phyloP scores from a whole-genome alignment of 2,329 filamentous ascomycete genomes.

The Penicillium brevicompactum region DNA sequence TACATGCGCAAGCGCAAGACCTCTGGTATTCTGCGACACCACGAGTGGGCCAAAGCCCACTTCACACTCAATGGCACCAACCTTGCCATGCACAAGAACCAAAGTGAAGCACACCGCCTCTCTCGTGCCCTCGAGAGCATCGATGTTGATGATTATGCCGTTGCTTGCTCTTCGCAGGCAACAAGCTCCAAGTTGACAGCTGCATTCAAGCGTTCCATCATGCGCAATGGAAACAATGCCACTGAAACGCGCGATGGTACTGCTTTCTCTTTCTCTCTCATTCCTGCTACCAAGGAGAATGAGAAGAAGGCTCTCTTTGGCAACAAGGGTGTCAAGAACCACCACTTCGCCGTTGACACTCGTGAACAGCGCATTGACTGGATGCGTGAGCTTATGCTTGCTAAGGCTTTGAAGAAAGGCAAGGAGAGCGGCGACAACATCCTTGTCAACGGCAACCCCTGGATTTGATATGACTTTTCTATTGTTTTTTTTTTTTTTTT shows the following conservation, averaged over 20 bases:
- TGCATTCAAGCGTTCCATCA: conserved; percentile 70
- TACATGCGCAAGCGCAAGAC: conserved; percentile 86
- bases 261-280: conserved; percentile 46
- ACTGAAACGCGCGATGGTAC: conserved; percentile 31
- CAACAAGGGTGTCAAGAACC: conserved; percentile 70
- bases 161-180: conserved; percentile 69
- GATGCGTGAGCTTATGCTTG: conserved; percentile 55
- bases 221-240: conserved; percentile 67
- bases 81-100: conserved; percentile 46
- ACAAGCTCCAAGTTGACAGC: conserved; percentile 80
- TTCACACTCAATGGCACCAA: conserved; percentile 70
- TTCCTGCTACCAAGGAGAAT: conserved; percentile 47
- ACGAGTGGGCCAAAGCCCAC: conserved; percentile 91
- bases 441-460: neutral
- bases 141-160: conserved; percentile 26
- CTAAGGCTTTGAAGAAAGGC: conserved; percentile 41
- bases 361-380: conserved; percentile 93
- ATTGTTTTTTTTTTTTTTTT: neutral
- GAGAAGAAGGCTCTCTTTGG: conserved; percentile 38
- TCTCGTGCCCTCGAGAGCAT: conserved; percentile 32
- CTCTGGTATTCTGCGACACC: conserved; percentile 74
- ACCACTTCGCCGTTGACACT: conserved; percentile 62
- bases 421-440: conserved; percentile 32
- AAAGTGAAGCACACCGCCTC: conserved; percentile 20
- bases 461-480: neutral